phyloP scores from a whole-genome alignment of 768 basidiomycete species.

The Boletus coccyginus region DNA sequence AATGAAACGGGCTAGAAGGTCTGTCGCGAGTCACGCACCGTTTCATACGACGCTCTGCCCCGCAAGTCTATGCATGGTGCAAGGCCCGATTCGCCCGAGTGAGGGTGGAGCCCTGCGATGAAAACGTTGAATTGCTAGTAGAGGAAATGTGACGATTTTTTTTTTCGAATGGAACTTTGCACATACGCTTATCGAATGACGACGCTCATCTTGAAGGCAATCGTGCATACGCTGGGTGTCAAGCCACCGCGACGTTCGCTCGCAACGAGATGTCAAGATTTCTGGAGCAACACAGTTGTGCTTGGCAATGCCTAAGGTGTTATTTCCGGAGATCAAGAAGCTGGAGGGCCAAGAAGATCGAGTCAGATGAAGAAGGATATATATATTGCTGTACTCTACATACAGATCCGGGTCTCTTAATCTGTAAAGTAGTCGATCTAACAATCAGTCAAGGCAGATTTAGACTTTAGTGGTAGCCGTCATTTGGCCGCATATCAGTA shows the following conservation, averaged over 20 bases:
- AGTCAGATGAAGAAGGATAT: too few relatives aligned
- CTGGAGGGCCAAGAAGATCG: too few relatives aligned
- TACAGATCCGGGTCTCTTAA: too few relatives aligned
- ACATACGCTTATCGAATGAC: background rate
- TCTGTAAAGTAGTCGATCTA: too few relatives aligned
- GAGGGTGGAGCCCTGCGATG: conserved; percentile 11
- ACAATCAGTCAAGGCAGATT: too few relatives aligned
- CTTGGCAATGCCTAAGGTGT: background rate
- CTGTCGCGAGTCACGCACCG: too few relatives aligned
- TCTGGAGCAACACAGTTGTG: background rate
- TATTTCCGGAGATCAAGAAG: too few relatives aligned
- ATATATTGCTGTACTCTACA: too few relatives aligned
- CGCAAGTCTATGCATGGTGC: conserved; percentile 3
- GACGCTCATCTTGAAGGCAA: background rate
- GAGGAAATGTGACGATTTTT: conserved; percentile 27
- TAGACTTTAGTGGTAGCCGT: too few relatives aligned
- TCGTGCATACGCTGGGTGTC: conserved; percentile 5
- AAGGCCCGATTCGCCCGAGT: conserved; percentile 17
- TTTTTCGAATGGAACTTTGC: background rate
- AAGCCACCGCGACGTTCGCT: background rate
- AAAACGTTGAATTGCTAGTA: conserved; percentile 22
- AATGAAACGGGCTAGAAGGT: too few relatives aligned
- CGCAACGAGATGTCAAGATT: background rate
- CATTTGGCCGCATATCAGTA: too few relatives aligned
- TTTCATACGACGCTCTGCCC: too few relatives aligned